Evolutionary conservation across 192 early-diverging fungal species (phyloP), one percentile per base, ranked within the genome.

Genomic region (Spizellomyces punctatus): DNA sequence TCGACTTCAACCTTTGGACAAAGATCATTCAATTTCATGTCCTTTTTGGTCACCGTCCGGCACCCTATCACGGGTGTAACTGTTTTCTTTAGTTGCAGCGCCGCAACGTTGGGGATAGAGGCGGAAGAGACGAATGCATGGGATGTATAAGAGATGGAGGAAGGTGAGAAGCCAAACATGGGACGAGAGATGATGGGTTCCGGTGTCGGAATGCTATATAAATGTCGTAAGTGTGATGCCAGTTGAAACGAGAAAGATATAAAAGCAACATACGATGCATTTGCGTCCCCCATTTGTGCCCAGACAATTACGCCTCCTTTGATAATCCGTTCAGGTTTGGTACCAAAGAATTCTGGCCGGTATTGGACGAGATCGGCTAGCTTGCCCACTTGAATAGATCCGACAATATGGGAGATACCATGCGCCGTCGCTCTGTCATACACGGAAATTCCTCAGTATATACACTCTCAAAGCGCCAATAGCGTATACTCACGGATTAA

Each of bases 331-430:
- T 87, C 78, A 0, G 96, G 95, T 36, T 96, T 95, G 14, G 90
- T 79, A 2, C 96, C 96, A 87, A 98, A 98, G 79, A 89, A 89
- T 45, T 80, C 84, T 7, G 95, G 94, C 10, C 82, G 69, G 79
- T 90, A 98, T 71, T 95, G 85, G 5, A 95, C 94, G 59, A 98
- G 77, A 74, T 98, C 96, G 0, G 96, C 96, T n/a, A 96, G 72
- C 76, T 96, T 96, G 64, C 93, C 94, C 6, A 93, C 88, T 77
- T 98, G 94, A 64, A 98, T 89, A 4, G 95, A 96, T 7, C 96
- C 96, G 6, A 98, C 86, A 6, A 96, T 47, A 75, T 98, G 94
- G 10, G 88, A 80, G 27, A 96, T 73, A 46, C 96, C 96, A 70
- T 93, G 91, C 3, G 93, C 91, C 46, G 95, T 87, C 19, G 96